Conservation (phyloP, 305 asterid genomes). For the Fraxinus angustifolia region DNA sequence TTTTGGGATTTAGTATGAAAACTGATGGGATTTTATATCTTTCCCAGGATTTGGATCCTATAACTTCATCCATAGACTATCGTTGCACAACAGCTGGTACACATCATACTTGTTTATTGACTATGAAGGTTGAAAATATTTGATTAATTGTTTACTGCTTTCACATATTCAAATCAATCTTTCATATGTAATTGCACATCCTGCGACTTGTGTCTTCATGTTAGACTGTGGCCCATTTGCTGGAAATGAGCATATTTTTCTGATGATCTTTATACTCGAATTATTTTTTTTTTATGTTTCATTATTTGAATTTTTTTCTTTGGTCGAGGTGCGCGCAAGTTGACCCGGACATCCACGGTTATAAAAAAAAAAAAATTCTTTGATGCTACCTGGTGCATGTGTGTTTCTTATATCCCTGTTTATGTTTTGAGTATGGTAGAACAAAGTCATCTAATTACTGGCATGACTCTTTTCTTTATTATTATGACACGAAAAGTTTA, state of each 20-base stretch:
- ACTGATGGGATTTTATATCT: constrained; percentile 19
- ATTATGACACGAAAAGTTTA: neutral
- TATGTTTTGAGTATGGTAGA: neutral
- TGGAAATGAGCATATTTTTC: neutral
- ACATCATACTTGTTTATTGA: constrained; percentile 33
- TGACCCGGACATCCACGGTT: too few relatives aligned
- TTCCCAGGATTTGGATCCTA: constrained; percentile 79
- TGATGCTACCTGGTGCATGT: neutral
- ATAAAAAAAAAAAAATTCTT: too few relatives aligned
- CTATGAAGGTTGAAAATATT: constrained; percentile 22
- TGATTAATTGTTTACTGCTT: constrained; percentile 12
- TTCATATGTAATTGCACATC: constrained; percentile 4
- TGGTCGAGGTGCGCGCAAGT: too few relatives aligned
- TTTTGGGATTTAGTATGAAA: neutral
- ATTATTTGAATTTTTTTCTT: neutral
- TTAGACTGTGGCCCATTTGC: constrained; percentile 14
- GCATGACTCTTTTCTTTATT: neutral
- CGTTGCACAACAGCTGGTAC: constrained; percentile 94
- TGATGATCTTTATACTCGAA: neutral
- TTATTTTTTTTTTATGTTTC: neutral
- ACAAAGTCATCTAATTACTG: neutral
- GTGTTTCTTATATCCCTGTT: neutral
- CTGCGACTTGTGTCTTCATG: constrained; percentile 11
- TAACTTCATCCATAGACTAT: constrained; percentile 74
- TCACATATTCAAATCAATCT: constrained; percentile 3